Percentiles rank a stretch among this genome's conserved stretches.
These are phyloP conservation scores for Apiospora phragmitis DNA, from an alignment of 2,329 filamentous ascomycete species.

Conservation along the genomic window DNA sequence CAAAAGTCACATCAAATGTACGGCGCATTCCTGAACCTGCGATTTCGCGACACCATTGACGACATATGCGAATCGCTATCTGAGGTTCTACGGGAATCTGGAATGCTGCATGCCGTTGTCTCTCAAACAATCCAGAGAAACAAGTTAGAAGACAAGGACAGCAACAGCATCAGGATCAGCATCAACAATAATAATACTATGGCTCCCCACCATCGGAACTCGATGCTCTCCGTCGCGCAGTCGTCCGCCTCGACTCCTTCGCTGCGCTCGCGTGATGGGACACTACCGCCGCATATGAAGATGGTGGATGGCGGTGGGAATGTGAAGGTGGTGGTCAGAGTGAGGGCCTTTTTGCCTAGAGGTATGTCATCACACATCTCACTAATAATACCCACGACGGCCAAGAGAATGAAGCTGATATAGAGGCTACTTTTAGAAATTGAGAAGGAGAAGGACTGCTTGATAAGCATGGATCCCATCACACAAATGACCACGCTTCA, in stretches of 20 bases:
- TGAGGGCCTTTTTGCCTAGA: slow-evolving; percentile 76
- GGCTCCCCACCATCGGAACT: slow-evolving; percentile 1
- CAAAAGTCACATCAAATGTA: slow-evolving; percentile 6
- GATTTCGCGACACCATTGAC: slow-evolving; percentile 25
- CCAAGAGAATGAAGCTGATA: not conserved
- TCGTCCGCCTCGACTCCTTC: slow-evolving; percentile 80
- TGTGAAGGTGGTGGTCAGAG: slow-evolving; percentile 79
- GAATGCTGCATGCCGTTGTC: slow-evolving; percentile 7
- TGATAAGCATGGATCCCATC: slow-evolving; percentile 87
- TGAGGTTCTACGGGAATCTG: not conserved
- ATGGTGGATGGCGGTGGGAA: slow-evolving; percentile 70
- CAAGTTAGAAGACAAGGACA: too few relatives aligned
- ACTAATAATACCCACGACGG: slow-evolving; percentile 4
- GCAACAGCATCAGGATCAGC: not conserved
- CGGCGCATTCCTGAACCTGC: slow-evolving; percentile 26
- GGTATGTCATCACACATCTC: slow-evolving; percentile 48
- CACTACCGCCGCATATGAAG: slow-evolving; percentile 55
- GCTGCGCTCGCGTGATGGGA: slow-evolving; percentile 70
- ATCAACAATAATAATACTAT: not conserved
- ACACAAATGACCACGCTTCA: slow-evolving; percentile 83
- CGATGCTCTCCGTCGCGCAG: slow-evolving; percentile 11
- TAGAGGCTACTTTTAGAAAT: slow-evolving; percentile 59
- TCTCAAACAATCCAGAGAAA: not conserved
- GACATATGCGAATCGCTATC: slow-evolving; percentile 16
- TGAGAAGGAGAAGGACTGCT: slow-evolving; percentile 76